Evolutionary conservation across 176 grass and related monocot species (phyloP).

Genomic region (Pontederia paniculata): DNA sequence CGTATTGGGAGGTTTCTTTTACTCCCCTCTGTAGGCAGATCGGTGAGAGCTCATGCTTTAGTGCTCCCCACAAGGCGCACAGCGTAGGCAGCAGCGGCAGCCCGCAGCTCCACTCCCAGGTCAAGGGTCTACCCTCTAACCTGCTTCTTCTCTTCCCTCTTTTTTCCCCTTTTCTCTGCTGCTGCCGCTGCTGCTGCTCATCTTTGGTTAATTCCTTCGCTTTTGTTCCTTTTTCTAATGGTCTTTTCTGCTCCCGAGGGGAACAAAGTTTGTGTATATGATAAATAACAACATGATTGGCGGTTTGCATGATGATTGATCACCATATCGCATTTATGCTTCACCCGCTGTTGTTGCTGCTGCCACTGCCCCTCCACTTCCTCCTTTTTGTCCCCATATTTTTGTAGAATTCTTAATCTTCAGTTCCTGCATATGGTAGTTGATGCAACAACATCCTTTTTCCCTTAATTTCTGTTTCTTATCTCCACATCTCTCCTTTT

Average conservation of each 20-base stretch:
- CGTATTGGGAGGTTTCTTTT: slow-evolving; percentile 29
- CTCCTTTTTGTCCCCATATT: no score
- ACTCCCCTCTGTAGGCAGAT: slow-evolving; percentile 20
- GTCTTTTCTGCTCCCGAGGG: not conserved
- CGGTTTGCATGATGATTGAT: no score
- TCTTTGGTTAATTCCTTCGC: not conserved
- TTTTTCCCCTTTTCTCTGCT: slow-evolving; percentile 4
- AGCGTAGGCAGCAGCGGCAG: not conserved
- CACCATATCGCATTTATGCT: no score
- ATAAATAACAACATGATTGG: no score
- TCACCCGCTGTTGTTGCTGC: no score
- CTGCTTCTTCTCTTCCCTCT: slow-evolving; percentile 26
- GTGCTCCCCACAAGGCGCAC: slow-evolving; percentile 59
- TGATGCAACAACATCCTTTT: no score
- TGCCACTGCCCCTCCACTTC: no score
- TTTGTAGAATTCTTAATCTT: no score
- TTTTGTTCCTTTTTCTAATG: not conserved
- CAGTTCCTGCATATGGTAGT: no score
- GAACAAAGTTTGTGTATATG: no score
- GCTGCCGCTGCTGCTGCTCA: slow-evolving; percentile 20
- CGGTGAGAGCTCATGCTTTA: slow-evolving; percentile 39
- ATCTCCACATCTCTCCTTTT: no score
- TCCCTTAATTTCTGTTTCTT: no score
- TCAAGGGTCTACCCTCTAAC: slow-evolving; percentile 24
- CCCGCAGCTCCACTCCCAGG: slow-evolving; percentile 33